Evolutionary conservation across 495 filamentous ascomycete genomes (phyloP), one percentile per base, ranked within the genome.

Genomic region (Aspergillus panamensis): DNA sequence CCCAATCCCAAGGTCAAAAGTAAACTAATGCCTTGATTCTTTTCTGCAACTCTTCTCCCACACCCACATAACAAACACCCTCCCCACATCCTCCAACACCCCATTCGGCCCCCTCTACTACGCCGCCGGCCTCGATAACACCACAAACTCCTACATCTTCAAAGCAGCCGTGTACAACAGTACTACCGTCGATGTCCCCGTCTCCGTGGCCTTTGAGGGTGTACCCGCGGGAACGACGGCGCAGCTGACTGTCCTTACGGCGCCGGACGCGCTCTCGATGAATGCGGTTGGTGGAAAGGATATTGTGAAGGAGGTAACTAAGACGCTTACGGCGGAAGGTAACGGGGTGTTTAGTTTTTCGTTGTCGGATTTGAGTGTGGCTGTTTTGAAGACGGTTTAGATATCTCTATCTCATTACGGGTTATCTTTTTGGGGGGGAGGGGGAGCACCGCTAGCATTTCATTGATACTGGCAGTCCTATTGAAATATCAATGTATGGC

Each of bases 131-230:
- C 59, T 67, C 9, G 60, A 75, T 57, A 70, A 59, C 51, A 48
- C 62, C 32, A 70, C 63, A 19, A 55, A 64, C 32, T 72, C 71
- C 14, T 69, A 78, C 57, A 72, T 81, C 51, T 80, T 86, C 69
- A 90, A 90, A 63, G 77, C 76, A 10, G 85, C 84, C 31, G 80
- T 86, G 0, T 90, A 89, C 70, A 89, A 90, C 70, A 75, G 77
- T 52, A 83, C 85, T 52, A 83, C 85, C 4, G 71, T 51, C 3
- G 60, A 70, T 19, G 71, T 80, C 0, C 64, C 79, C 0, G 73
- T 89, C 14, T 71, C 69, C 5, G 57, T 88, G 14, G 66, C 66
- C 5, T 88, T 89, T 51, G 80, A 81, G 13, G 82, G 82, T 6
- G 60, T 84, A 12, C 55, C 57, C 10, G 59, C 69, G 0, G 79